phyloP scores from a whole-genome alignment of 768 basidiomycete species.

The Tulasnella sp. region DNA sequence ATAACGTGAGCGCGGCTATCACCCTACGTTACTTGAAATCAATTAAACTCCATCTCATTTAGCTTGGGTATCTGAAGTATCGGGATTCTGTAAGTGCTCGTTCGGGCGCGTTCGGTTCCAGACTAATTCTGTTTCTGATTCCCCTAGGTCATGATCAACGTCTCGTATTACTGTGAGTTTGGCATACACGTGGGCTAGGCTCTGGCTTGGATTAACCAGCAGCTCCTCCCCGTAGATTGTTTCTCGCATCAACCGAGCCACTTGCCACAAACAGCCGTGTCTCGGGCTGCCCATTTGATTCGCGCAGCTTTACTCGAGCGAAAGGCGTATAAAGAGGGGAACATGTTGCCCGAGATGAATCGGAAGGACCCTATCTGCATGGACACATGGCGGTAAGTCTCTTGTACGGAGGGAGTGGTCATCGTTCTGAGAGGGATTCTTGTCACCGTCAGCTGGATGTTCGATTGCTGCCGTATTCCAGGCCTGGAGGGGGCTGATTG shows the following conservation, averaged over 20 bases:
- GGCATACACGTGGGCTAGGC: neutral
- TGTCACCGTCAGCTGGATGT: conserved; percentile 68
- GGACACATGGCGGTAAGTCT: conserved; percentile 72
- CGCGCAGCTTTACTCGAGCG: conserved; percentile 73
- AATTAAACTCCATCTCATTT: neutral
- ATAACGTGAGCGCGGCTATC: conserved; percentile 47
- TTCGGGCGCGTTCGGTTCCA: neutral
- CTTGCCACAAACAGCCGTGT: conserved; percentile 53
- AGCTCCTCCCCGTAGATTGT: conserved; percentile 53
- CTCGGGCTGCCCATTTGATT: conserved; percentile 68
- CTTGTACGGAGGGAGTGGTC: neutral
- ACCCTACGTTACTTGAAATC: neutral
- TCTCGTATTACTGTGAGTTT: conserved; percentile 84
- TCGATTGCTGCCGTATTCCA: conserved; percentile 81
- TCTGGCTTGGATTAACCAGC: neutral
- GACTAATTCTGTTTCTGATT: conserved; percentile 34
- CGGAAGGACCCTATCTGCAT: conserved; percentile 74
- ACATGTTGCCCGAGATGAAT: conserved; percentile 59
- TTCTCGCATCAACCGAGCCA: conserved; percentile 60
- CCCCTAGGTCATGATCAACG: conserved; percentile 67
- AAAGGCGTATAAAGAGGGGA: conserved; percentile 60
- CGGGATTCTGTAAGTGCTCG: conserved; percentile 61
- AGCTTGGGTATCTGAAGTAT: conserved; percentile 70
- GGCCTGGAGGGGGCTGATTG: conserved; percentile 72
- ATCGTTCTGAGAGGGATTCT: neutral